A percentile compares a stretch with the other conserved stretches of the same genome.
phyloP scores from a whole-genome alignment of 768 basidiomycete genomes.

The Podaxis pistillaris region DNA sequence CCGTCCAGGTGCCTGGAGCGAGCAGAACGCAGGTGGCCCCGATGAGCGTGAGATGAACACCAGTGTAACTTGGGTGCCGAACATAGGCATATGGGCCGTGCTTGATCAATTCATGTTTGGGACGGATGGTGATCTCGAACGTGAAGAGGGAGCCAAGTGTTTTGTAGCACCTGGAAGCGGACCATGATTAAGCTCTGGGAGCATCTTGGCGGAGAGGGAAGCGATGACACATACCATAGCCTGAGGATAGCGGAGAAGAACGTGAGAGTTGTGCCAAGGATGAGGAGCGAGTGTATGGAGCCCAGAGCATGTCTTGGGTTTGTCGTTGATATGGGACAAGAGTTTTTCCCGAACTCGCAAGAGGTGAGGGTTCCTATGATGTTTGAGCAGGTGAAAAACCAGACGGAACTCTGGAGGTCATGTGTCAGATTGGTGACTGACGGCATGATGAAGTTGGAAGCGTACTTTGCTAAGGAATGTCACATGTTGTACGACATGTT shows the following conservation, averaged over 20 bases:
- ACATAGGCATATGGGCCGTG: conserved; percentile 44
- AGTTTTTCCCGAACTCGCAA: not conserved
- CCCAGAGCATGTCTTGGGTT: not conserved
- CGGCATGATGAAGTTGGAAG: conserved; percentile 23
- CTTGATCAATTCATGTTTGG: conserved; percentile 39
- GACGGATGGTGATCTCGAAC: conserved; percentile 40
- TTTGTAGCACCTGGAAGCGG: conserved; percentile 33
- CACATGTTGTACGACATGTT: conserved; percentile 34
- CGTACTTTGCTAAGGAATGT: conserved; percentile 37
- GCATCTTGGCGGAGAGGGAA: not conserved
- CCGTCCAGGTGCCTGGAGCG: conserved; percentile 33
- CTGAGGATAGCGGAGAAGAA: conserved; percentile 27
- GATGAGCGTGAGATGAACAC: conserved; percentile 34
- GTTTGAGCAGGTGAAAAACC: conserved; percentile 6
- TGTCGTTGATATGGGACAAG: not conserved
- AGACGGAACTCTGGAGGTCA: conserved; percentile 3
- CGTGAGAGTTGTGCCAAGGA: conserved; percentile 27
- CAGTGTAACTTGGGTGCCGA: conserved; percentile 44
- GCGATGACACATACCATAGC: conserved; percentile 26
- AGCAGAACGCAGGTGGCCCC: conserved; percentile 31
- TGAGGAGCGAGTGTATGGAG: conserved; percentile 8
- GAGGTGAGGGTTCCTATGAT: not conserved
- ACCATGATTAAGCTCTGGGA: not conserved
- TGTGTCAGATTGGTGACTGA: not conserved
- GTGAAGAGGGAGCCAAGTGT: conserved; percentile 41